Conservation (phyloP, 441 rosid species). For the Adansonia rubrostipa region DNA sequence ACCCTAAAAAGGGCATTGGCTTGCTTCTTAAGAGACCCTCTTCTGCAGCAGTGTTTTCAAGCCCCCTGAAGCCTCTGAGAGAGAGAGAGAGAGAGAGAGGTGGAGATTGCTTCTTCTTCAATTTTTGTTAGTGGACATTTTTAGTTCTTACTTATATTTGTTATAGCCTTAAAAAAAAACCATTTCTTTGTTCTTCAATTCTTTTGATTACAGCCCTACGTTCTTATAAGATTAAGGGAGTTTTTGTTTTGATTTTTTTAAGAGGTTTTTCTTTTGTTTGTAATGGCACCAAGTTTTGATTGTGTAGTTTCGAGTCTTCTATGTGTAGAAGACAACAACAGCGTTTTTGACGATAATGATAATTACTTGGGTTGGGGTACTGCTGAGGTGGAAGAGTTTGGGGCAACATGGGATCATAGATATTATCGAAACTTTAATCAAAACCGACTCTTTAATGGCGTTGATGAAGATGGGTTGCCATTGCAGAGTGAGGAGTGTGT, state of each 20-base stretch:
- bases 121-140: not conserved
- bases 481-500: slow-evolving; percentile 63
- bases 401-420: slow-evolving; percentile 38
- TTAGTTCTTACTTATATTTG: slow-evolving; percentile 27
- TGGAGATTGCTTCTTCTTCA: slow-evolving; percentile 18
- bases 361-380: slow-evolving; percentile 30
- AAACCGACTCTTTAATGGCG: slow-evolving; percentile 34
- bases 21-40: slow-evolving; percentile 52
- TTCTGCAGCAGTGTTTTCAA: slow-evolving; percentile 43
- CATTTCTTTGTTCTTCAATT: slow-evolving; percentile 37
- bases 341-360: slow-evolving; percentile 54
- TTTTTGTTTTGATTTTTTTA: too few species aligned
- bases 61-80: slow-evolving; percentile 20
- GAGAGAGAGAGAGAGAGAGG: slow-evolving; percentile 27
- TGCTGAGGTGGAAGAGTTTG: slow-evolving; percentile 40
- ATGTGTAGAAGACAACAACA: slow-evolving; percentile 55
- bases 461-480: slow-evolving; percentile 37
- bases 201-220: slow-evolving; percentile 15
- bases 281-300: slow-evolving; percentile 53
- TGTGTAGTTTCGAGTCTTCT: slow-evolving; percentile 55
- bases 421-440: slow-evolving; percentile 34
- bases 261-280: too few species aligned
- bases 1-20: slow-evolving; percentile 49
- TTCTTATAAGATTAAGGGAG: too few species aligned
- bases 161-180: not conserved